Evolutionary conservation across 441 rosid genomes (phyloP), one percentile per base, ranked within the genome.

Genomic region (Gossypium schwendimanii): DNA sequence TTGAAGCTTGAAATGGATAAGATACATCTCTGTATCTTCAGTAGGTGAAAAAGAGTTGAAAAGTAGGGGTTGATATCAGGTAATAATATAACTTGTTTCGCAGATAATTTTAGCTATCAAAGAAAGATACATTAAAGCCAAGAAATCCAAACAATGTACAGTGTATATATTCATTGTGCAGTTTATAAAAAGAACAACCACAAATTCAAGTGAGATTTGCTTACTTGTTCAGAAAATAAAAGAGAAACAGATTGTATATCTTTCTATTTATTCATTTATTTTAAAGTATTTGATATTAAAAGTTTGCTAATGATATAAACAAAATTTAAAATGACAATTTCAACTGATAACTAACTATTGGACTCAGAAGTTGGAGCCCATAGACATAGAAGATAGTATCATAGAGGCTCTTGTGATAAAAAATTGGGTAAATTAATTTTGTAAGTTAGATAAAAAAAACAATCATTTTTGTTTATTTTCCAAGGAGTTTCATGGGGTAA

Each of bases 1-100:
- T 47, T 83, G 78, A 76, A 64, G 31, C 4, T 3, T n/a, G 18
- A 50, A 26, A 67, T 50, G 17, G 41, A 17, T 67, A 9, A 64
- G 54, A 18, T 6, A 12, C 10, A 45, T 12, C 20, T 24, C 14
- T 41, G 47, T 41, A 41, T 41, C 14, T 64, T 33, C 23, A 15
- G 41, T 18, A 3, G 66, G 67, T 4, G 58, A 63, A 8, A 41
- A 62, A 10, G 28, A 63, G 28, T 63, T n/a, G 57, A 67, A 67
- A 67, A 26, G n/a, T 17, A 63, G 67, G 28, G 21, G 28, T 63
- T 39, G 28, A 36, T 64, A 31, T 47, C 52, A 24, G 21, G n/a
- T 0, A 14, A 3, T n/a, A 3, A 24, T 24, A n/a, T 8, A n/a
- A 12, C 36, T 14, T 11, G 39, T 55, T 55, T 55, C 28, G 60